These are phyloP conservation scores for Rhizopogon vinicolor DNA, from an alignment of 768 basidiomycete species.

Conservation along the genomic window DNA sequence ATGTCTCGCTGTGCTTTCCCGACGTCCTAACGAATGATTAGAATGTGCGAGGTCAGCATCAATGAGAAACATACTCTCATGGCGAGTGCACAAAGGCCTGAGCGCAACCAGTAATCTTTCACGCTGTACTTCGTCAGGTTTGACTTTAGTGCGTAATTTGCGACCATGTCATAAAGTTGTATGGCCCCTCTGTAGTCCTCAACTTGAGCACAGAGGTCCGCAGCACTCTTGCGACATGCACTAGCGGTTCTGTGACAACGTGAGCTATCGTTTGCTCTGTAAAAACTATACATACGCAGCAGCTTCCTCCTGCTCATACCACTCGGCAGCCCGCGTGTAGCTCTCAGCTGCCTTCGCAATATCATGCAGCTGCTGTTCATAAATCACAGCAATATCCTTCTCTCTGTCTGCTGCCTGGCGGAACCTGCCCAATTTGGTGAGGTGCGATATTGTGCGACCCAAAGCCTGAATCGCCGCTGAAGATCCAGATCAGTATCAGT, in stretches of 20 bases:
- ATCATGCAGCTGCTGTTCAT: constrained; percentile 79
- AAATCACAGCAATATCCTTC: constrained; percentile 94
- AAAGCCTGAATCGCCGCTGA: constrained; percentile 89
- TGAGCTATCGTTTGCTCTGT: background rate
- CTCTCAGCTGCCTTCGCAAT: constrained; percentile 86
- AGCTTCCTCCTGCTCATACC: constrained; percentile 98
- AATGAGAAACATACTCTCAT: constrained; percentile 58
- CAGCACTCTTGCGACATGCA: constrained; percentile 93
- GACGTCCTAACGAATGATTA: constrained; percentile 57
- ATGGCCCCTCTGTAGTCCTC: constrained; percentile 85
- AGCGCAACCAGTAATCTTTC: constrained; percentile 94
- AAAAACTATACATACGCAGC: constrained; percentile 65
- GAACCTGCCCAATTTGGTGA: constrained; percentile 85
- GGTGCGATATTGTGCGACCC: constrained; percentile 75
- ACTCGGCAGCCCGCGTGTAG: constrained; percentile 88
- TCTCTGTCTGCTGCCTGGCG: constrained; percentile 97
- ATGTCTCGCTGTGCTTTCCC: constrained; percentile 81
- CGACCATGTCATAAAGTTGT: constrained; percentile 86
- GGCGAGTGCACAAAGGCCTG: constrained; percentile 84
- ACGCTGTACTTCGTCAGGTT: constrained; percentile 96
- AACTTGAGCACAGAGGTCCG: constrained; percentile 88
- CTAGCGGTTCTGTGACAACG: constrained; percentile 74
- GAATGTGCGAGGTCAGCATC: background rate
- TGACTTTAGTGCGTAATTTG: constrained; percentile 73
- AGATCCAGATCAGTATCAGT: constrained; percentile 10